phyloP scores from a whole-genome alignment of 108 stramenopile genomes.

The Cyclostephanos tholiformis region DNA sequence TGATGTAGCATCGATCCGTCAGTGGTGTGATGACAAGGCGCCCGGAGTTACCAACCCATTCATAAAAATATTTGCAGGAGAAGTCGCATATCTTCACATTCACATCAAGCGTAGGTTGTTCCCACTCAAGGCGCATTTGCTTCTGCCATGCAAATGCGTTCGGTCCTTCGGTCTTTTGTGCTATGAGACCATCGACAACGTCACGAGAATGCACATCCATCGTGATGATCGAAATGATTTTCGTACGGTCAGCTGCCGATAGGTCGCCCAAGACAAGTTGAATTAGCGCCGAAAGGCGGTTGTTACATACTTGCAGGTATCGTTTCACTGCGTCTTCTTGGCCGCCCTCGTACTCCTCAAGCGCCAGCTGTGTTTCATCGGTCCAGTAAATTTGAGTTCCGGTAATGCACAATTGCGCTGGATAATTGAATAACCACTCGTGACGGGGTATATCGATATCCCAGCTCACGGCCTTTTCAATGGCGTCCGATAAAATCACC shows the following conservation, averaged over 20 bases:
- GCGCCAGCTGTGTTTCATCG: conserved; percentile 85
- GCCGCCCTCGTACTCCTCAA: conserved; percentile 89
- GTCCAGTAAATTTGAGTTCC: conserved; percentile 94
- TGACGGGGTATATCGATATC: conserved; percentile 87
- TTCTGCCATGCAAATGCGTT: conserved; percentile 88
- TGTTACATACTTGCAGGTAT: conserved; percentile 76
- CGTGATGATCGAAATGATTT: conserved; percentile 92
- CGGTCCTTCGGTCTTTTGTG: conserved; percentile 84
- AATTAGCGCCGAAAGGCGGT: conserved; percentile 72
- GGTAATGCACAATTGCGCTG: conserved; percentile 88
- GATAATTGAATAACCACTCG: conserved; percentile 90
- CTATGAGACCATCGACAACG: conserved; percentile 84
- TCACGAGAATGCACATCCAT: conserved; percentile 93
- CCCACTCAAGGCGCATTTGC: conserved; percentile 92
- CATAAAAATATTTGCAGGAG: conserved; percentile 90
- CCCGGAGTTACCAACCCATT: conserved; percentile 92
- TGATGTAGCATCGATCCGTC: conserved; percentile 94
- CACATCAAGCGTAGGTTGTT: conserved; percentile 71
- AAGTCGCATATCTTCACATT: conserved; percentile 91
- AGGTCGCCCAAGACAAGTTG: conserved; percentile 84
- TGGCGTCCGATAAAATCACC: conserved; percentile 70
- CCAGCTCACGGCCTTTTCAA: conserved; percentile 89
- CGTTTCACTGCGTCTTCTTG: conserved; percentile 91
- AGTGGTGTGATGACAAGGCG: conserved; percentile 91
- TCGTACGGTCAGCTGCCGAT: conserved; percentile 71